Conservation (phyloP, 2,329 filamentous ascomycete genomes). For the Aspergillus sp. region DNA sequence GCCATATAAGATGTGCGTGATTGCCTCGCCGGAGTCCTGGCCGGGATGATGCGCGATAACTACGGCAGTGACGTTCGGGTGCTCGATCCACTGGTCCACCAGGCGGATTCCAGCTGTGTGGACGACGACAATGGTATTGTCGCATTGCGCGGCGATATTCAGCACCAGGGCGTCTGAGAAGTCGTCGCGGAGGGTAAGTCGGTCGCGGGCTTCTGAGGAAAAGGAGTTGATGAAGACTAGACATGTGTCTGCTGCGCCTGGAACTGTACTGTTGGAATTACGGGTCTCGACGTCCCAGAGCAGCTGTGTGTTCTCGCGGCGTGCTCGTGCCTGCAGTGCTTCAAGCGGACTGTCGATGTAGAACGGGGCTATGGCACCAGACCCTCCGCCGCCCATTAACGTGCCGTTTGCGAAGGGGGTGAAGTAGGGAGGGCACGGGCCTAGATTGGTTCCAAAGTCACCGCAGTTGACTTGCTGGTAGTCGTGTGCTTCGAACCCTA, state of each 20-base stretch:
- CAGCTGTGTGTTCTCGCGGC: background rate
- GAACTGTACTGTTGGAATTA: too few species aligned
- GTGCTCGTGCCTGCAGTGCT: background rate
- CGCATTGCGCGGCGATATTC: constrained; percentile 59
- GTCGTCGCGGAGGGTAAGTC: constrained; percentile 30
- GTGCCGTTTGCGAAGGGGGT: constrained; percentile 44
- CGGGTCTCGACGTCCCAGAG: too few species aligned
- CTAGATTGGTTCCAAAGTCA: too few species aligned
- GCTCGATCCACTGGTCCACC: constrained; percentile 58
- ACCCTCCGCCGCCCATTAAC: constrained; percentile 36
- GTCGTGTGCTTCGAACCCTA: background rate
- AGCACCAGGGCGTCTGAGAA: constrained; percentile 54
- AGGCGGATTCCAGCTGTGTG: constrained; percentile 64
- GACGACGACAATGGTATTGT: constrained; percentile 64
- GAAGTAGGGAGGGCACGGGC: too few species aligned
- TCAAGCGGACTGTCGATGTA: background rate
- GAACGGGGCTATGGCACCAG: background rate
- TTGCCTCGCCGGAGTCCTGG: constrained; percentile 55
- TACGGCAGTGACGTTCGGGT: constrained; percentile 64
- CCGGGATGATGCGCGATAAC: constrained; percentile 66
- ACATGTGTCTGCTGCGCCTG: constrained; percentile 14
- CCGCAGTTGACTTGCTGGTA: background rate
- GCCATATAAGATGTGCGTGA: constrained; percentile 60
- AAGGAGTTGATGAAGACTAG: constrained; percentile 59
- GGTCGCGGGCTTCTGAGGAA: background rate